Base-by-base conservation (phyloP, 192 early-diverging fungal genomes). In the Coemansia sp. region DNA sequence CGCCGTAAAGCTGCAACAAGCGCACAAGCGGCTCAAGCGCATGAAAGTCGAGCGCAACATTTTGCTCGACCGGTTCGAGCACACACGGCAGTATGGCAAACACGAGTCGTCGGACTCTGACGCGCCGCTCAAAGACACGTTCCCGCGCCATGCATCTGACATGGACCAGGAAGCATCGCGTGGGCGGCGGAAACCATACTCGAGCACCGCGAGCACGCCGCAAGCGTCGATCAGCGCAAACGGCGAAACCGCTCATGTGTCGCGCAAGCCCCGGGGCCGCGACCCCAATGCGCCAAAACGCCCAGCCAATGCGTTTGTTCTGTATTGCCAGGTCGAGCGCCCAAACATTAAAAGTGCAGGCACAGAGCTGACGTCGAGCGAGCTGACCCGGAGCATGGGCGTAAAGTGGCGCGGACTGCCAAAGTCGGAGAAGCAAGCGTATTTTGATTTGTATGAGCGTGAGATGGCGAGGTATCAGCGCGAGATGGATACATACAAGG, bases 281-380 rank as follows among this genome's bases (percentile, higher is more conserved):
- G 82, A 84, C 60, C 82, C 82, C 0, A 72, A 68, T 35, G 77
- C 77, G 7, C 82, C 82, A 8, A 72, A 70, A 55, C 73, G 77
- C 10, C 82, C 82, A 11, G 76, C 77, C 7, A 84, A 84, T 37
- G 82, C 82, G 0, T 84, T 79, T 64, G 77, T 84, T 17, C 59
- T 79, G 19, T 84, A 75, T 60, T 79, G 82, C 51, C 76, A 84
- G 66, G 69, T 65, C 35, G 76, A 76, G 66, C 70, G 77, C 14
- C 72, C 77, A 11, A 68, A 64, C 27, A 70, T 80, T 51, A 79
- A 79, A 55, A 76, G 67, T 45, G 62, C 62, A 0, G 60, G 70
- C 48, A 70, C 64, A 1, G 73, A 73, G 52, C 59, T 77, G 29
- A 80, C 47, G 35, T 75, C 66, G 12, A 63, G 71, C 29, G 82